Evolutionary conservation across 345 rosid genomes (phyloP).

Genomic region (Camelina laxa): DNA sequence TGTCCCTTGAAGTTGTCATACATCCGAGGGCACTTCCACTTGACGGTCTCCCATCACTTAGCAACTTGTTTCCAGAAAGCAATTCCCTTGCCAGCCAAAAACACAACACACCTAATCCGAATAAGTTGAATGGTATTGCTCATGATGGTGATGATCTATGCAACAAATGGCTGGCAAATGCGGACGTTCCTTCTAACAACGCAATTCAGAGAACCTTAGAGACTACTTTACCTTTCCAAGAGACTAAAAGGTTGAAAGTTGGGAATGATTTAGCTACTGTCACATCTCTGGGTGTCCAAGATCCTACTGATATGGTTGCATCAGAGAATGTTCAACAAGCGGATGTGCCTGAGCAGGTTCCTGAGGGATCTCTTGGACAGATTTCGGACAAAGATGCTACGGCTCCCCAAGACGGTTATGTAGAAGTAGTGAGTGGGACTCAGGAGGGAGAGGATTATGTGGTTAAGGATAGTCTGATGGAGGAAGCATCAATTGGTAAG

Average conservation of each 20-base stretch:
- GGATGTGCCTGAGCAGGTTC: conserved; percentile 22
- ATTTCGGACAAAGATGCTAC: conserved; percentile 35
- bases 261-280: conserved; percentile 41
- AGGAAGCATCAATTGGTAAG: conserved; percentile 27
- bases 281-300: conserved; percentile 29
- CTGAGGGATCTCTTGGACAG: conserved; percentile 45
- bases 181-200: conserved; percentile 35
- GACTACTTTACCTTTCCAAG: conserved; percentile 25
- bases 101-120: conserved; percentile 37
- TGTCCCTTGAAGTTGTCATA: conserved; percentile 76
- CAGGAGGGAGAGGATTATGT: conserved; percentile 27
- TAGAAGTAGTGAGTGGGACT: conserved; percentile 24
- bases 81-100: conserved; percentile 41
- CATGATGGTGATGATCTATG: conserved; percentile 52
- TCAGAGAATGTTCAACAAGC: conserved; percentile 33
- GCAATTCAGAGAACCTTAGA: conserved; percentile 37
- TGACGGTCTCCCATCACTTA: conserved; percentile 48
- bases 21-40: conserved; percentile 82
- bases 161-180: conserved; percentile 48
- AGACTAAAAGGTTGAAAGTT: conserved; percentile 35
- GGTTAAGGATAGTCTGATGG: conserved; percentile 35
- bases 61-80: conserved; percentile 36
- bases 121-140: conserved; percentile 36
- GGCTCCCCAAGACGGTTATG: conserved; percentile 15
- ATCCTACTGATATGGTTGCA: conserved; percentile 45